These are phyloP conservation scores for Exophiala viscosa DNA, from an alignment of 2,329 filamentous ascomycete genomes.

Conservation along the genomic window DNA sequence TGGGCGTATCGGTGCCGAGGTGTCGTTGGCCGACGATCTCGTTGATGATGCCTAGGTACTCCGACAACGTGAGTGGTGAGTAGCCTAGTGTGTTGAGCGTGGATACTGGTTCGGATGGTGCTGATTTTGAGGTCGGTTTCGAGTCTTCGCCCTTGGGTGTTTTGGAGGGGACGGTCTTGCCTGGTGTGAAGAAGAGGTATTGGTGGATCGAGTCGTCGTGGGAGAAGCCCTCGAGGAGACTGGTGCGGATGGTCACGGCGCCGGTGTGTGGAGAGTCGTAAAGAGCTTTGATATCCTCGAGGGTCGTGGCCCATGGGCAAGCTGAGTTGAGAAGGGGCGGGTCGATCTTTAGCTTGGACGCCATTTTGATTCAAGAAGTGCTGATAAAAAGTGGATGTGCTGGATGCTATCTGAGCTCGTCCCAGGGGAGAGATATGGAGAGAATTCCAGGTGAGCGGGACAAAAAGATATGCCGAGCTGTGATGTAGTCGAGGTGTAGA, in stretches of 20 bases:
- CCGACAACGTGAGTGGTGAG: conserved; percentile 58
- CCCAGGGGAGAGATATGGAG: background rate
- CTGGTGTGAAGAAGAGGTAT: conserved; percentile 29
- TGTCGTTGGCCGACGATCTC: conserved; percentile 39
- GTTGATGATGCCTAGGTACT: conserved; percentile 58
- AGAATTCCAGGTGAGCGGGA: background rate
- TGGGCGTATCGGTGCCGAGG: conserved; percentile 37
- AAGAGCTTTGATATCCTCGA: conserved; percentile 58
- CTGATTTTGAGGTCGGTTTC: conserved; percentile 9
- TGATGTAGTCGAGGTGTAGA: no score
- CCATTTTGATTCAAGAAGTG: background rate
- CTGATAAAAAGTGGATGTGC: no score
- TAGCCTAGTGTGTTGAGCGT: conserved; percentile 70
- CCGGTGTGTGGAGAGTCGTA: conserved; percentile 63
- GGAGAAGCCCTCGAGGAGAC: conserved; percentile 58
- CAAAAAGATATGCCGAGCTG: background rate
- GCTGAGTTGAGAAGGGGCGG: conserved; percentile 72
- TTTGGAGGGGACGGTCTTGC: conserved; percentile 14
- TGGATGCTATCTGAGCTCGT: no score
- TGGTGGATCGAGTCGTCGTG: conserved; percentile 61
- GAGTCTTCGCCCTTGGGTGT: conserved; percentile 19
- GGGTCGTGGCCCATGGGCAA: conserved; percentile 69
- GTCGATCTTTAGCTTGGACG: conserved; percentile 40
- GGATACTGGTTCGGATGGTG: conserved; percentile 11
- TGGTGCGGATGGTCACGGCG: conserved; percentile 71